Base-by-base conservation (phyloP, 371 early-diverging fungal genomes). In the Zancudomyces culisetae region DNA sequence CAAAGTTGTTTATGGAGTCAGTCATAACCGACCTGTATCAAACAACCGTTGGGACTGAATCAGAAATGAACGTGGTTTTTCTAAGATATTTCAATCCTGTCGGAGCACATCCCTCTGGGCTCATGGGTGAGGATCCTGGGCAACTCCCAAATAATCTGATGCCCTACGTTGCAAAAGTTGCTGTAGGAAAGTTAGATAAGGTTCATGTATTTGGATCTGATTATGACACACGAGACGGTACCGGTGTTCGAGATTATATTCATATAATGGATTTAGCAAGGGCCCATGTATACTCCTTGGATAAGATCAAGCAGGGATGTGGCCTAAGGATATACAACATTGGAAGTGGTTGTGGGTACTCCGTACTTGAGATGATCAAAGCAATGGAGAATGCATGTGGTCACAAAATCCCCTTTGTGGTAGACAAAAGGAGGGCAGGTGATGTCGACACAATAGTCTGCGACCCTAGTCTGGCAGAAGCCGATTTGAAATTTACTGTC, bases 21-120 rank as follows among this genome's bases (percentile, higher is more conserved):
- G 78, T 87, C 24, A 76, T 88, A 57, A 73, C 73, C 35, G 88
- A 89, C 56, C 68, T 78, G n/a, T 75, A 76, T 60, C 63, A 63
- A 12, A 80, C 81, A 23, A 10, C 15, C 10, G 70, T 74, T 24
- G 6, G 6, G 15, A 10, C 45, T 8, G 68, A 74, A 42, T 54
- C 63, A 13, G 72, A 72, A 21, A 82, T 79, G 81, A 79, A 75
- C 45, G 82, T 79, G 12, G 74, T 77, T 46, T 64, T 87, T 43
- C 70, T 90, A 42, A 71, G 91, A 42, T 90, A 90, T 74, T 90
- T 90, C 54, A 90, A 90, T 69, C 91, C 91, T 22, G 79, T 83
- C 1, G 84, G 85, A 47, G 90, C 90, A 0, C 90, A 89, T 63
- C 74, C 78, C 27, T 79, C 82, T 24, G 90, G 90, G 30, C 69